Conservation (phyloP, 2,329 filamentous ascomycete species). For the Apiospora hydei region DNA sequence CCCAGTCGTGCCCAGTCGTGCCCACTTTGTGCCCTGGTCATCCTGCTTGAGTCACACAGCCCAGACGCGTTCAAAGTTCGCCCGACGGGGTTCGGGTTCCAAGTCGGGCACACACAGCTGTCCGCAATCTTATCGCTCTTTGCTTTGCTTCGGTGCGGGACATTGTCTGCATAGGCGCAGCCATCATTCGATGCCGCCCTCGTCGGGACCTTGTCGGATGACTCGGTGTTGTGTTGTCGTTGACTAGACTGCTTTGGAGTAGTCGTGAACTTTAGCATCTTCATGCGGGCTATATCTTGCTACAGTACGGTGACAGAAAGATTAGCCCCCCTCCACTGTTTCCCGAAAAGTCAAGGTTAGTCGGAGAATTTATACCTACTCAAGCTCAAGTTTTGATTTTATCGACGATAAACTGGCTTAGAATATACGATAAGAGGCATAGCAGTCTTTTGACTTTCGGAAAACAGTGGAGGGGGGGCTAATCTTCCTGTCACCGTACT, state of each 20-base stretch:
- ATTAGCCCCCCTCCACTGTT: too few relatives aligned
- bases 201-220: slow-evolving; percentile 3
- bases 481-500: too few relatives aligned
- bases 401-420: too few relatives aligned
- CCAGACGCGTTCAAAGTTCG: background rate
- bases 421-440: too few relatives aligned
- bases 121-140: slow-evolving; percentile 7
- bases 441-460: too few relatives aligned
- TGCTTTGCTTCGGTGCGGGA: background rate
- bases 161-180: background rate
- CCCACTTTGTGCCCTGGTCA: background rate
- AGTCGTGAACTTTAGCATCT: background rate
- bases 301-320: too few relatives aligned
- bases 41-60: background rate
- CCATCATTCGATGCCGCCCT: background rate
- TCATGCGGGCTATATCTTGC: slow-evolving; percentile 5
- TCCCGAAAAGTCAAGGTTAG: too few relatives aligned
- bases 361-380: too few relatives aligned
- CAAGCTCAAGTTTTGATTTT: too few relatives aligned
- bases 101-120: background rate
- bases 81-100: slow-evolving; percentile 13
- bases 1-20: background rate
- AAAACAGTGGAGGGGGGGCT: too few relatives aligned
- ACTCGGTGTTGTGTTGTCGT: background rate
- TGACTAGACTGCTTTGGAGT: background rate